Base-by-base conservation (phyloP, 495 filamentous ascomycete genomes). In the Friedmanniomyces endolithicus region DNA sequence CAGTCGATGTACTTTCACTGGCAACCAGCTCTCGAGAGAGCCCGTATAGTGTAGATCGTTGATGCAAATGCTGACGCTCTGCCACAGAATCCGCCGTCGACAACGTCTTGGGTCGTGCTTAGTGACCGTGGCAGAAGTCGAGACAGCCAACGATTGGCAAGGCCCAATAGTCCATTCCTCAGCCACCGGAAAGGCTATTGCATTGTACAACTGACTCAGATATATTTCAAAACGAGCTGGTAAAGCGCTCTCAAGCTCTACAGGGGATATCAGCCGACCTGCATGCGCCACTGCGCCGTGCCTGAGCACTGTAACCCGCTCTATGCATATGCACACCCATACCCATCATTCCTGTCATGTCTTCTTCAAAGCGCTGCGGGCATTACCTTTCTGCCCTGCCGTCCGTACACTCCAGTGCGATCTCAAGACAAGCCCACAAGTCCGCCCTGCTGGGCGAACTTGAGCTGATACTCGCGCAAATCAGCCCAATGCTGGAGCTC, bases 401-500 rank as follows among this genome's bases (percentile, higher is more conserved):
- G n/a, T n/a, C n/a, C n/a, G n/a, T n/a, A n/a, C n/a, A n/a, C n/a
- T n/a, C n/a, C n/a, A n/a, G n/a, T 43, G 16, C 39, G 27, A 22
- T 2, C 14, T 41, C 39, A 64, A 25, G 55, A 41, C 55, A 68
- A 60, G 16, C 67, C 65, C 52, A 68, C 60, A 19, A 70, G 46
- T 4, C 68, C 65, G 12, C 84, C 84, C 11, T 71, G 76, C 52
- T 81, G 77, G n/a, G 78, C 75, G 63, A 88, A 87, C 43, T 79
- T 78, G 50, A 77, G 62, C 69, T 89, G 87, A 54, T 83, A 82
- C 49, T 86, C 80, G 50, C 83, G 78, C 61, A 94, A 67, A 63
- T 81, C 84, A 0, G 80, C 79, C 87, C 87, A 94, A 48, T 76
- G 74, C 35, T 77, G 71, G 54, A 89, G 63, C 62, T 87, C 84